Conservation (phyloP, 73 alveolate genomes). For the Paramecium octaurelia region DNA sequence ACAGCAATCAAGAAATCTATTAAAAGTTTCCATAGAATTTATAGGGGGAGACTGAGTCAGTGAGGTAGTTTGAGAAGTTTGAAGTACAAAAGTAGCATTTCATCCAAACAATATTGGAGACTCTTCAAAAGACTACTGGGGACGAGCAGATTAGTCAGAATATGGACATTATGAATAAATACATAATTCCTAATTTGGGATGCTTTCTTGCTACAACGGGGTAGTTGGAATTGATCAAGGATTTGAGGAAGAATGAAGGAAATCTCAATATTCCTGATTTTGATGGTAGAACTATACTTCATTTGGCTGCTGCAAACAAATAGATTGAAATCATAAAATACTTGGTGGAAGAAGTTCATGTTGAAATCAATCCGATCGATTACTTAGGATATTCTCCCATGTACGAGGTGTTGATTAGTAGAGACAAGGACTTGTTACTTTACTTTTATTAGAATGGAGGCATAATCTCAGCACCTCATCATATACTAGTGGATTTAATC, state of each 20-base stretch:
- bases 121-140: neutral
- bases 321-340: neutral
- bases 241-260: slow-evolving; percentile 9
- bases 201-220: slow-evolving; percentile 58
- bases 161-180: slow-evolving; percentile 51
- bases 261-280: slow-evolving; percentile 53
- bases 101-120: slow-evolving; percentile 36
- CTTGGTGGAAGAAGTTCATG: slow-evolving; percentile 35
- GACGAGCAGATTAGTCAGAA: neutral
- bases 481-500: slow-evolving; percentile 29
- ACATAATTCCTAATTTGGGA: slow-evolving; percentile 52
- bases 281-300: slow-evolving; percentile 59
- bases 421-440: slow-evolving; percentile 22
- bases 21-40: slow-evolving; percentile 4
- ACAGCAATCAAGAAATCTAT: neutral
- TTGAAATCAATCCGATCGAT: slow-evolving; percentile 43
- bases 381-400: slow-evolving; percentile 57
- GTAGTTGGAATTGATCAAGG: slow-evolving; percentile 30
- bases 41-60: slow-evolving; percentile 48
- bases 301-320: slow-evolving; percentile 47
- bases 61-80: slow-evolving; percentile 8
- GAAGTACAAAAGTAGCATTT: slow-evolving; percentile 49
- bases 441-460: slow-evolving; percentile 51
- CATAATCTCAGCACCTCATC: slow-evolving; percentile 33
- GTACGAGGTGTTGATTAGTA: slow-evolving; percentile 27